Evolutionary conservation across 257 asterid species (phyloP), one percentile per base, ranked within the genome.

Genomic region (Nicotiana otophora): DNA sequence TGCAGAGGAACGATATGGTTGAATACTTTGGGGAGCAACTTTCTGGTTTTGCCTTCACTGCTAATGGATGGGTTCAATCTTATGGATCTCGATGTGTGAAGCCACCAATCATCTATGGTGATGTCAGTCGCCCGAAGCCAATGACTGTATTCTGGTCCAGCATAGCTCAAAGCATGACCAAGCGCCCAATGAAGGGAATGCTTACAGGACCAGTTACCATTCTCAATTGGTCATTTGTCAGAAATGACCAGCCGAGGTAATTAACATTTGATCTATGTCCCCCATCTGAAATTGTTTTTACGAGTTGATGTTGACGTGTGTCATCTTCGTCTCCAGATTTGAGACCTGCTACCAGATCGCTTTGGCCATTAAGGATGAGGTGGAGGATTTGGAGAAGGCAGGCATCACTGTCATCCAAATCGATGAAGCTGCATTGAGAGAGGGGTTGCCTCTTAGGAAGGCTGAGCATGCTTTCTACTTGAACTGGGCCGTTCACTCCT

Each of bases 171-270:
- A 91, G 97, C 94, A 91, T 94, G 96, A 96, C 98, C 83, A 92
- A 94, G 88, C 99, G 99, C 90, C 98, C 99, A 60, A 96, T 96
- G 99, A 96, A 94, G 86, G 98, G 99, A 86, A 96, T 94, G 98
- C 99, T 96, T 83, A 96, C 98, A 4, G 98, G 99, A 85, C 98
- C 98, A 1, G 98, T 94, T 23, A 94, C 99, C 84, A 96, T 96
- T 83, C 98, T 96, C 85, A 94, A 94, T 86, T 94, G 98, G 99
- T 96, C 99, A 12, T 96, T 96, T 65, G 99, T 96, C 10, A 86
- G 98, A 84, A 93, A 96, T 36, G 99, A 96, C 87, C 99, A 93
- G 84, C 98, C 97, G 2, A 93, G 99, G 99, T 93, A 89, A 16
- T 57, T 30, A 16, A 1, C 4, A 15, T 30, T 30, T 53, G 51